Percentiles rank a stretch among this genome's conserved stretches.
Conservation (phyloP, 2,329 filamentous ascomycete species). For the Teratosphaeria viscida region DNA sequence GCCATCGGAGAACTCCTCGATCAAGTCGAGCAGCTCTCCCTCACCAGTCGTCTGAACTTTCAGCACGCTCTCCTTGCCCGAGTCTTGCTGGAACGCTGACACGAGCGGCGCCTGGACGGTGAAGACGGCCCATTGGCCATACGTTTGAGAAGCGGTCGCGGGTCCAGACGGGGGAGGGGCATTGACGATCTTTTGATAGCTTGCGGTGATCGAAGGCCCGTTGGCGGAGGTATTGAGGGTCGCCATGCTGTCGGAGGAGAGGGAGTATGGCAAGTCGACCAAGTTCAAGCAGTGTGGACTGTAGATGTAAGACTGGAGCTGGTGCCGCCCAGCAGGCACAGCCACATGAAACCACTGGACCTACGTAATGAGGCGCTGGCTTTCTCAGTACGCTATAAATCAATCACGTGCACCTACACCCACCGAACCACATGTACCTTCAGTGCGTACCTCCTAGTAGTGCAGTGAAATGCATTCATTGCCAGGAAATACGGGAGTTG, state of each 20-base stretch:
- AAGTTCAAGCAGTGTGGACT: not conserved
- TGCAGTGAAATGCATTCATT: no score
- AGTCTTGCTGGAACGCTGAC: constrained; percentile 81
- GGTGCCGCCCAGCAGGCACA: not conserved
- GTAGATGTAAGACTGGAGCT: no score
- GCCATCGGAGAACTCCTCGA: constrained; percentile 95
- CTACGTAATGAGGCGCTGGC: not conserved
- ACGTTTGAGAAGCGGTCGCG: constrained; percentile 62
- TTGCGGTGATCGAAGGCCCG: constrained; percentile 42
- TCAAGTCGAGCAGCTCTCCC: constrained; percentile 77
- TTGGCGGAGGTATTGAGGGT: constrained; percentile 47
- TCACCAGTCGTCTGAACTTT: constrained; percentile 93
- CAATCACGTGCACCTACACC: not conserved
- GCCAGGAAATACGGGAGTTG: no score
- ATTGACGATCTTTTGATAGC: constrained; percentile 58
- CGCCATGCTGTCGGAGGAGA: constrained; percentile 48
- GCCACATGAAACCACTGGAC: not conserved
- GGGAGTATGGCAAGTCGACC: not conserved
- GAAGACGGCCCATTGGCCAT: constrained; percentile 88
- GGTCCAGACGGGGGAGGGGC: constrained; percentile 46
- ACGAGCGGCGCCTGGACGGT: constrained; percentile 83
- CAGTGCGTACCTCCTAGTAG: no score
- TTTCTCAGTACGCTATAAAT: not conserved
- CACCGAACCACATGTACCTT: no score
- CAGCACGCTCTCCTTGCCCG: constrained; percentile 83